Evolutionary conservation across 1,139 yeast species (phyloP), one percentile per base, ranked within the genome.

Genomic region (Arxiozyma heterogenica): DNA sequence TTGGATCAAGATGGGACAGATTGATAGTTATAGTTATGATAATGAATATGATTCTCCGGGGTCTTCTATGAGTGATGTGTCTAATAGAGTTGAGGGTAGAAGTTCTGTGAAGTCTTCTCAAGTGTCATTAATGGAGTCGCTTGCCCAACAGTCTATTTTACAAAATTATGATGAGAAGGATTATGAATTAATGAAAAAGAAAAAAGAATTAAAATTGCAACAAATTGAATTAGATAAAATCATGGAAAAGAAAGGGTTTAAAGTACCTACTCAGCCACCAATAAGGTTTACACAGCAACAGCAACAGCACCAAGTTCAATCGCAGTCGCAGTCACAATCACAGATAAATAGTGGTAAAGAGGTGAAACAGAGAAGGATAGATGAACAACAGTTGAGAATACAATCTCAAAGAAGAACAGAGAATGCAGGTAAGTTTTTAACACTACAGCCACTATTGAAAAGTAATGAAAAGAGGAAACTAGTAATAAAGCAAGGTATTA

Each of bases 111-210:
- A 41, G 23, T 27, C 55, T 18, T 72, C 78, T 51, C 81, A 78
- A 50, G 73, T 82, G 4, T 82, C 89, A 57, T 69, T 85, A 54
- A 83, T 89, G 3, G 90, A 85, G 64, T 82, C 86, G 21, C 83
- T 83, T 60, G 81, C 86, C 0, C 87, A 83, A 64, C 88, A 83
- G 53, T 76, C 83, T 51, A 72, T 80, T 55, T 66, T 79, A 12
- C 85, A 81, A 57, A 77, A 75, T 58, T 78, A 66, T 58, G 70
- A 67, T 50, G 69, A 69, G 54, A 66, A 65, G 4, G 66, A 66
- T 50, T 64, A 61, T 51, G 66, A 64, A 52, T 59, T 63, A 46
- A 39, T 64, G 52, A 60, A 59, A 47, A 60, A 75, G 56, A 60
- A 73, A 74, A 42, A 79, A 74, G 58, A 76, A 75, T 53, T 70